These are phyloP conservation scores for Hanseniaspora gamundiae DNA, from an alignment of 1,139 yeast genomes.

Conservation along the genomic window DNA sequence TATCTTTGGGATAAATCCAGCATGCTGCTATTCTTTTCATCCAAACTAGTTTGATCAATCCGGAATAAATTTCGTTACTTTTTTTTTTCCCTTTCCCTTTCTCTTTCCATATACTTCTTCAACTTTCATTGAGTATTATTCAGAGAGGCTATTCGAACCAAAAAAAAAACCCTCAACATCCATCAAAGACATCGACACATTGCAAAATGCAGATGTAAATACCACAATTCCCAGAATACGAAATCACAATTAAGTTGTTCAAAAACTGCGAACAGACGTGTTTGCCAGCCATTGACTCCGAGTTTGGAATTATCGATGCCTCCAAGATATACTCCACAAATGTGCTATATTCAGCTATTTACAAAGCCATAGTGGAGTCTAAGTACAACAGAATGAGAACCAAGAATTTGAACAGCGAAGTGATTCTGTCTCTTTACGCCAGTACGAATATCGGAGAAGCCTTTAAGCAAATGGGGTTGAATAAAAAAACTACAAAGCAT, in stretches of 20 bases:
- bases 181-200: not conserved
- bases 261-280: conserved; percentile 25
- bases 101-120: too few species aligned
- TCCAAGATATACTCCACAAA: conserved; percentile 29
- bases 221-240: conserved; percentile 30
- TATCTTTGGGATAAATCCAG: too few species aligned
- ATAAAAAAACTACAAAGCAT: conserved; percentile 21
- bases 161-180: not conserved
- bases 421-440: conserved; percentile 35
- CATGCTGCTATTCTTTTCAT: too few species aligned
- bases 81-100: too few species aligned
- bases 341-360: conserved; percentile 33
- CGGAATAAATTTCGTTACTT: too few species aligned
- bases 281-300: conserved; percentile 25
- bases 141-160: too few species aligned
- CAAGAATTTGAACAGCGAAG: conserved; percentile 34
- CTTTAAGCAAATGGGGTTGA: not conserved
- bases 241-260: conserved; percentile 26
- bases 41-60: too few species aligned
- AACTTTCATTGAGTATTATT: too few species aligned
- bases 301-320: conserved; percentile 31
- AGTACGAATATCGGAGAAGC: conserved; percentile 24
- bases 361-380: conserved; percentile 32
- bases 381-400: conserved; percentile 30
- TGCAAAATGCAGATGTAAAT: conserved; percentile 10